Evolutionary conservation across 2,329 filamentous ascomycete genomes (phyloP).

Genomic region (Chrysoporthe cubensis): DNA sequence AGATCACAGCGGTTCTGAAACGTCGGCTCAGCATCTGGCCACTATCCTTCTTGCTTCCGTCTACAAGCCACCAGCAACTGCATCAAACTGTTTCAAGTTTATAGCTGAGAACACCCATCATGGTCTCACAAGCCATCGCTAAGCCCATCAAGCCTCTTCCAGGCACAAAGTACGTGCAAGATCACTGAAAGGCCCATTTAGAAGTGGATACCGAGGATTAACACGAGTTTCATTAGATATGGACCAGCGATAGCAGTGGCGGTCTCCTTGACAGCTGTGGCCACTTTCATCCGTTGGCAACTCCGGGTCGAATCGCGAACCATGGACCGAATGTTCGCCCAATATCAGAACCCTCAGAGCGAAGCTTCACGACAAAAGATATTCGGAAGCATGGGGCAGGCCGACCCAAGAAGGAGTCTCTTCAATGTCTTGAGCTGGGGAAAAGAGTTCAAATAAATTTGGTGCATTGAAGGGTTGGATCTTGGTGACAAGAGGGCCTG

Average conservation of each 20-base stretch:
- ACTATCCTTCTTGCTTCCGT: background rate
- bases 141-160: constrained; percentile 18
- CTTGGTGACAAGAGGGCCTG: background rate
- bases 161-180: constrained; percentile 18
- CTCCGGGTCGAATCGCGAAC: constrained; percentile 39
- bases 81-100: background rate
- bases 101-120: background rate
- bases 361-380: constrained; percentile 39
- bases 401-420: constrained; percentile 22
- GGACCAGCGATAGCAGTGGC: constrained; percentile 20
- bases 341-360: constrained; percentile 44
- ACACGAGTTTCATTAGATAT: constrained; percentile 6
- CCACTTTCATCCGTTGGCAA: constrained; percentile 40
- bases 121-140: constrained; percentile 7
- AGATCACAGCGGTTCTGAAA: background rate
- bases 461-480: background rate
- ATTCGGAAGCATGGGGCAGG: constrained; percentile 35
- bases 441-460: constrained; percentile 9
- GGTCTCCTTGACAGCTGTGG: constrained; percentile 34
- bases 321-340: constrained; percentile 44
- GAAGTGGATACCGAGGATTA: background rate
- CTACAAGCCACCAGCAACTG: background rate
- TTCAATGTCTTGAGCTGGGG: constrained; percentile 26
- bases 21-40: background rate
- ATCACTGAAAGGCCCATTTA: background rate